Evolutionary conservation across 768 basidiomycete genomes (phyloP).

Genomic region (Boletales sp.): DNA sequence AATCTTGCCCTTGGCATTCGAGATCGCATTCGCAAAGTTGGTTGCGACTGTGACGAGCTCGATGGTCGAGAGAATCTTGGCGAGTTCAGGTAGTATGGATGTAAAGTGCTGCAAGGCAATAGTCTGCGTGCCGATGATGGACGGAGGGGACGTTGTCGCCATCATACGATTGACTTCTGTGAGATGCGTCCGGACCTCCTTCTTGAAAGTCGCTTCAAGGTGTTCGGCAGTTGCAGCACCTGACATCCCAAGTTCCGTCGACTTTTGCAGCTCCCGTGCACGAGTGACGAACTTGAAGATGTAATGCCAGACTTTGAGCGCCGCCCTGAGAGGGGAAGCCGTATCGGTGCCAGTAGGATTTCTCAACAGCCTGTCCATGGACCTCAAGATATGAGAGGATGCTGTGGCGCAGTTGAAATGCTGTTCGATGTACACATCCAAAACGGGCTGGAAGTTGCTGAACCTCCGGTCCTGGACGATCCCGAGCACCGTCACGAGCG

Average conservation of each 20-base stretch:
- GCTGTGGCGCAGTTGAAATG: constrained; percentile 83
- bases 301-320: constrained; percentile 95
- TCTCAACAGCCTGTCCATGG: constrained; percentile 78
- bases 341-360: constrained; percentile 70
- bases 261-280: constrained; percentile 85
- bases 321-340: constrained; percentile 77
- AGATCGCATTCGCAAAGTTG: constrained; percentile 81
- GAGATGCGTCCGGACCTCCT: constrained; percentile 75
- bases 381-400: constrained; percentile 79
- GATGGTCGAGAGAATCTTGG: constrained; percentile 72
- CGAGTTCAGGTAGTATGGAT: constrained; percentile 83
- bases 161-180: constrained; percentile 85
- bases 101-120: constrained; percentile 93
- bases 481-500: constrained; percentile 85
- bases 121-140: constrained; percentile 96
- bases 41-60: constrained; percentile 88
- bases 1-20: constrained; percentile 77
- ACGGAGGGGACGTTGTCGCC: constrained; percentile 68
- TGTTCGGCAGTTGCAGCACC: constrained; percentile 83
- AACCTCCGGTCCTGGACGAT: constrained; percentile 94
- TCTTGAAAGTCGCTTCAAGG: constrained; percentile 79
- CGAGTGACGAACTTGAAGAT: constrained; percentile 92
- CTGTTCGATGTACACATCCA: constrained; percentile 89
- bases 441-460: constrained; percentile 89
- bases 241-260: constrained; percentile 73